Base-by-base conservation (phyloP, 2,329 filamentous ascomycete genomes). In the Sordariomycetes sp. region DNA sequence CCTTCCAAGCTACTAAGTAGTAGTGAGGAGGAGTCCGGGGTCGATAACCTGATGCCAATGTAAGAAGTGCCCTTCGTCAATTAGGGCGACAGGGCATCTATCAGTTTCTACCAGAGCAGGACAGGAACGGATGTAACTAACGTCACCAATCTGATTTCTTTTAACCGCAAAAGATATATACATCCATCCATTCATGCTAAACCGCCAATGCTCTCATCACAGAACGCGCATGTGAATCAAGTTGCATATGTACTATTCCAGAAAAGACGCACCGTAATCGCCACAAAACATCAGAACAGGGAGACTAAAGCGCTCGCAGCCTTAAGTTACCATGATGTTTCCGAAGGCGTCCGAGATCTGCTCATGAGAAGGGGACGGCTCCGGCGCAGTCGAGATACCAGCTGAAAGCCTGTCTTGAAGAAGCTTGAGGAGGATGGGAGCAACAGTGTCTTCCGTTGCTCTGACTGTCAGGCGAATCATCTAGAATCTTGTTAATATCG, bases 401-500 rank as follows among this genome's bases (percentile, higher is more conserved):
- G 58, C 53, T 7, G 81, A 70, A 31, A 96, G 67, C 41, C 82
- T 75, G 42, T 90, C 84, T 52, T 93, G 83, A 86, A 98, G 94
- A 38, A 84, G 64, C 57, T 86, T 88, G 49, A 92, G 65, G 37
- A 98, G 56, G 15, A 90, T 70, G 2, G 75, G 71, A 7, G 92
- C 87, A 0, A 98, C 86, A 21, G 70, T 75, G 51, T 96, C 92
- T 50, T 96, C 90, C 2, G 92, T 98, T 6, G 90, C 92, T 42
- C 92, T 76, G 47, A 98, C 82, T 0, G 92, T 98, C 40, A 96
- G 69, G 34, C 92, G 88, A 49, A 93, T 84, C 86, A 95, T 95
- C 92, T 95, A 21, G 6, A 16, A 14, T 8, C 7, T 28, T 8
- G 25, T 28, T 16, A 28, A 16, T 14, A 28, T 14, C 8, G 3